Percentiles rank a stretch among this genome's conserved stretches.
phyloP scores from a whole-genome alignment of 2,329 filamentous ascomycete genomes.

The Cryphonectria japonica region DNA sequence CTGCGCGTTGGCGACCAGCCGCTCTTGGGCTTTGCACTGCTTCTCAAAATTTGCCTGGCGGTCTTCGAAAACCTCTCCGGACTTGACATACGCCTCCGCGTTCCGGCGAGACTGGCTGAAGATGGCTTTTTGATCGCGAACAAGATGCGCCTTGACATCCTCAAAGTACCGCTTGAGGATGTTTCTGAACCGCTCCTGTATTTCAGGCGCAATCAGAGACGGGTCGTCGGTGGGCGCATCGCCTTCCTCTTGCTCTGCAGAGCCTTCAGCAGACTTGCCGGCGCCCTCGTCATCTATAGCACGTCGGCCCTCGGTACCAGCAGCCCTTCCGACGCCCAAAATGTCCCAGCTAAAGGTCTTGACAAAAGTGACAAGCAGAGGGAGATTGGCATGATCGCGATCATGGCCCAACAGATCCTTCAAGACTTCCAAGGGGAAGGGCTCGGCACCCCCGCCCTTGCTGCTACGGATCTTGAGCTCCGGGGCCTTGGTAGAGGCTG shows the following conservation, averaged over 20 bases:
- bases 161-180: slow-evolving; percentile 89
- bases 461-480: slow-evolving; percentile 63
- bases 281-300: slow-evolving; percentile 79
- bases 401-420: slow-evolving; percentile 96
- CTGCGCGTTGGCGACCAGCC: slow-evolving; percentile 87
- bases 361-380: slow-evolving; percentile 90
- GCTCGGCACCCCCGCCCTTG: slow-evolving; percentile 74
- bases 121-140: slow-evolving; percentile 91
- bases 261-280: slow-evolving; percentile 49
- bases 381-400: slow-evolving; percentile 87
- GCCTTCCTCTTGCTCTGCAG: slow-evolving; percentile 54
- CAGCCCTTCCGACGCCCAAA: slow-evolving; percentile 71
- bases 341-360: slow-evolving; percentile 97
- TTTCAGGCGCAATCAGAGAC: slow-evolving; percentile 74
- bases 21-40: slow-evolving; percentile 88
- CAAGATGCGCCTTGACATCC: slow-evolving; percentile 84
- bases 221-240: slow-evolving; percentile 62
- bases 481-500: slow-evolving; percentile 64
- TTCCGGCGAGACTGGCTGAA: slow-evolving; percentile 88
- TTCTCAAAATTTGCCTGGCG: slow-evolving; percentile 95
- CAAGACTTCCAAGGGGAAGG: slow-evolving; percentile 94
- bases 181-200: slow-evolving; percentile 84
- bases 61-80: slow-evolving; percentile 97
- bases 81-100: slow-evolving; percentile 97
- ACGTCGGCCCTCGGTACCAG: slow-evolving; percentile 78